A percentile compares a stretch with the other conserved stretches of the same genome.
Evolutionary conservation across 176 grass and related monocot species (phyloP).

Genomic region (Bromus sterilis): DNA sequence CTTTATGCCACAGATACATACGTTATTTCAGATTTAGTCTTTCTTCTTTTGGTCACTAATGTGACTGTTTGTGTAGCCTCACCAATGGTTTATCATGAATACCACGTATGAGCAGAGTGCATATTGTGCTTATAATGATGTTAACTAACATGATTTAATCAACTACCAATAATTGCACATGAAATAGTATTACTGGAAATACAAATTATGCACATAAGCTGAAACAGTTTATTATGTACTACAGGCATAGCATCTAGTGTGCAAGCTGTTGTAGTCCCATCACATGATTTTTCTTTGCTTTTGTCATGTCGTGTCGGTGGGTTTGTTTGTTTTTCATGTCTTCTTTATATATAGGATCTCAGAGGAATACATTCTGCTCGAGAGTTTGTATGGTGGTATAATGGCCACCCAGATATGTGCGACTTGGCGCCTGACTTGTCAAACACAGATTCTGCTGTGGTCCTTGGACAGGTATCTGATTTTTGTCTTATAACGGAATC

Average conservation of each 20-base stretch:
- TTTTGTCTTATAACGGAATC: neutral
- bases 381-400: slow-evolving; percentile 98
- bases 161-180: neutral
- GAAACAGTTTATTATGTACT: neutral
- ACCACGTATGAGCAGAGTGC: neutral
- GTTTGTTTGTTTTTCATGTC: neutral
- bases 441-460: slow-evolving; percentile 65
- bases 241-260: neutral
- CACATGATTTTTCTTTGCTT: neutral
- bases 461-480: slow-evolving; percentile 74
- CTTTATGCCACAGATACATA: neutral
- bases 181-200: neutral
- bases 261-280: neutral
- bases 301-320: neutral
- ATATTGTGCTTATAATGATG: neutral
- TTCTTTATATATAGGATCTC: slow-evolving; percentile 50
- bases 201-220: neutral
- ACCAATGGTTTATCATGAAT: neutral
- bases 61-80: neutral
- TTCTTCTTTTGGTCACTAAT: neutral
- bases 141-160: neutral
- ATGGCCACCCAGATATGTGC: slow-evolving; percentile 73
- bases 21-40: neutral
- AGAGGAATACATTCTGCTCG: slow-evolving; percentile 76
- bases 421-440: slow-evolving; percentile 56